These are phyloP conservation scores for Mortierella sp. DNA, from an alignment of 371 early-diverging fungal species.

Conservation along the genomic window DNA sequence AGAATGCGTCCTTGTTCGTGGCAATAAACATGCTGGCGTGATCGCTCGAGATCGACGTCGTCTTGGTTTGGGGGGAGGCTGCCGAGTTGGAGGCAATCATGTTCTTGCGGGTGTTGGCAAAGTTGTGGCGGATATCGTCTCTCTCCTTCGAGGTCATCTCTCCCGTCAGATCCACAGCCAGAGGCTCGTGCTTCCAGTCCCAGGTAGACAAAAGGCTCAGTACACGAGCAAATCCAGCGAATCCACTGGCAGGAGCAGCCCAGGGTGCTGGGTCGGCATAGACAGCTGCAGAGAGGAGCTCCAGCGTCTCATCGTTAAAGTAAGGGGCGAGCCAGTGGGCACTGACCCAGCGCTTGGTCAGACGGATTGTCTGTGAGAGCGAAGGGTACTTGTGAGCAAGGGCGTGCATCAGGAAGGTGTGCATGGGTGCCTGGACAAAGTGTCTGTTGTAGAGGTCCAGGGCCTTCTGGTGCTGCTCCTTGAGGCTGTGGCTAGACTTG, in stretches of 20 bases:
- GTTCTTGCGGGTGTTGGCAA: constrained; percentile 60
- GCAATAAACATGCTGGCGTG: constrained; percentile 76
- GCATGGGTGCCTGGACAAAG: constrained; percentile 69
- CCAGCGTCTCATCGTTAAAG: constrained; percentile 72
- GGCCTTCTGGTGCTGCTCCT: constrained; percentile 64
- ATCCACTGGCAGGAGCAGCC: constrained; percentile 68
- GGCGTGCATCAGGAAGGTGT: constrained; percentile 78
- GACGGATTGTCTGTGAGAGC: constrained; percentile 78
- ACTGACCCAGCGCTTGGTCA: constrained; percentile 90
- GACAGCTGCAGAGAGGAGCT: constrained; percentile 70
- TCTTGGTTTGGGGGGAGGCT: constrained; percentile 25
- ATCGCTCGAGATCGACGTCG: constrained; percentile 38
- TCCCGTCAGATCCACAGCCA: constrained; percentile 83
- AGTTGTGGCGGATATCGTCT: constrained; percentile 61
- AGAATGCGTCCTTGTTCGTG: constrained; percentile 71
- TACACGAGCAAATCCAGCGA: constrained; percentile 82
- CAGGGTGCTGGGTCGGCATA: constrained; percentile 78
- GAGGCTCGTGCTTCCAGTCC: constrained; percentile 81
- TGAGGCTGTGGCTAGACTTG: constrained; percentile 59
- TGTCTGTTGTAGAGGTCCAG: constrained; percentile 63
- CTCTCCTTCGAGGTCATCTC: constrained; percentile 65
- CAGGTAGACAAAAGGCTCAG: constrained; percentile 77
- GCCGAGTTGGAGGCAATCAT: constrained; percentile 27
- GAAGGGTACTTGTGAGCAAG: constrained; percentile 77
- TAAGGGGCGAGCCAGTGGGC: constrained; percentile 78